Evolutionary conservation across 805 yeast species (phyloP).

Genomic region (Spathaspora hagerdaliae): DNA sequence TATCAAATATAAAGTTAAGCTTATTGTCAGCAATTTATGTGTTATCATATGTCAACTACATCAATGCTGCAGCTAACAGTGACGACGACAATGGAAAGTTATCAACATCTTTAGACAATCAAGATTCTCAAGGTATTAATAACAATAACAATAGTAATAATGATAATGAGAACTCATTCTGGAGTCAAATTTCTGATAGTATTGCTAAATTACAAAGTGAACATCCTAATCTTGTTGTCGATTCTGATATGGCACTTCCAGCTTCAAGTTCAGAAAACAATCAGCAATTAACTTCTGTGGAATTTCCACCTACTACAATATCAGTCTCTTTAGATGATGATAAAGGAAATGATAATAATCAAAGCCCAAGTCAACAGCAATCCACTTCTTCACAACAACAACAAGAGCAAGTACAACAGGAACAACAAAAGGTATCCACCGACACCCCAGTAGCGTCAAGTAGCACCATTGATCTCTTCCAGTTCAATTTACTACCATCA

Average conservation of each 20-base stretch:
- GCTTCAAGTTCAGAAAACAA: neutral
- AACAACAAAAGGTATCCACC: neutral
- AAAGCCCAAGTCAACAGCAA: no score
- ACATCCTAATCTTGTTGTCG: neutral
- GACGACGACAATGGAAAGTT: neutral
- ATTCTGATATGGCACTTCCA: neutral
- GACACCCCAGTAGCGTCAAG: neutral
- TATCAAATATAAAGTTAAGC: conserved; percentile 1
- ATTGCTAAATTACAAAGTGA: neutral
- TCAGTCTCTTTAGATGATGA: neutral
- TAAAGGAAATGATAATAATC: neutral
- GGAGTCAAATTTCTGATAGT: neutral
- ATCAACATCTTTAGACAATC: no score
- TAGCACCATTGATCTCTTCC: neutral
- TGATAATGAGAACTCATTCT: neutral
- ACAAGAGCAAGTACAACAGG: neutral
- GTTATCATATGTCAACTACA: neutral
- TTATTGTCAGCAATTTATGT: conserved; percentile 2
- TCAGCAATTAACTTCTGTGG: neutral
- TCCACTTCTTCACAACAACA: neutral
- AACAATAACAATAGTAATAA: neutral
- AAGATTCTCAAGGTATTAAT: neutral
- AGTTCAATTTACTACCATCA: neutral
- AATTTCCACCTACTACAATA: neutral
- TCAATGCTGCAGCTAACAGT: neutral